Conservation (phyloP, 1,139 yeast genomes). For the Diutina pseudorugosa region DNA sequence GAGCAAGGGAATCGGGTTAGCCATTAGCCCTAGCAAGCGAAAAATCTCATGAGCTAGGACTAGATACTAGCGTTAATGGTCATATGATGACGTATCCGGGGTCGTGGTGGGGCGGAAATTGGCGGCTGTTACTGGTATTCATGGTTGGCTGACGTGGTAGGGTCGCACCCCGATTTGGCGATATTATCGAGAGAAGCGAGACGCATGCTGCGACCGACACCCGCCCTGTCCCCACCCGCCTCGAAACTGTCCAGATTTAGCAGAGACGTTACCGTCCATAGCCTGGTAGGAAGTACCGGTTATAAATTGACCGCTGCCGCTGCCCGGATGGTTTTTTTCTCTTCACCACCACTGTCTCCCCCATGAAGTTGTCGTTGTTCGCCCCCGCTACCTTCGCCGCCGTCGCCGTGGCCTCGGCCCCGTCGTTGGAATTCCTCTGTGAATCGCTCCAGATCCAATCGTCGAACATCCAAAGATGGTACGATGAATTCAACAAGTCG, state of each 20-base stretch:
- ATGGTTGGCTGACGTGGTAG: neutral
- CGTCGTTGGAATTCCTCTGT: slow-evolving; percentile 1
- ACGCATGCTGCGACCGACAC: neutral
- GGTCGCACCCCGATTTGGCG: neutral
- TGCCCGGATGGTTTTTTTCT: neutral
- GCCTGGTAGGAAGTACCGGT: too few species aligned
- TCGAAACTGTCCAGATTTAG: neutral
- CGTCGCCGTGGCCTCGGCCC: neutral
- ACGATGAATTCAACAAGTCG: neutral
- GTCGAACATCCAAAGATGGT: neutral
- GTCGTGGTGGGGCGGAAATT: too few species aligned
- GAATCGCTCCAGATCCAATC: neutral
- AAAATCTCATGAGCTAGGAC: too few species aligned
- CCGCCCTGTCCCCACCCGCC: neutral
- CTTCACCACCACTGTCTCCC: neutral
- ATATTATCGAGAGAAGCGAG: neutral
- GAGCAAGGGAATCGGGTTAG: too few species aligned
- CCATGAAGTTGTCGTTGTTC: slow-evolving; percentile 3
- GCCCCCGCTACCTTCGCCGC: neutral
- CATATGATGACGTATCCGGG: too few species aligned
- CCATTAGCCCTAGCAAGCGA: too few species aligned
- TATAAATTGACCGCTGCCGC: too few species aligned
- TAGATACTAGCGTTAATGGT: too few species aligned
- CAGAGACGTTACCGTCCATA: neutral
- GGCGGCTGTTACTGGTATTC: too few species aligned